Base-by-base conservation (phyloP, 768 basidiomycete species). In the Boletus subparvulus region DNA sequence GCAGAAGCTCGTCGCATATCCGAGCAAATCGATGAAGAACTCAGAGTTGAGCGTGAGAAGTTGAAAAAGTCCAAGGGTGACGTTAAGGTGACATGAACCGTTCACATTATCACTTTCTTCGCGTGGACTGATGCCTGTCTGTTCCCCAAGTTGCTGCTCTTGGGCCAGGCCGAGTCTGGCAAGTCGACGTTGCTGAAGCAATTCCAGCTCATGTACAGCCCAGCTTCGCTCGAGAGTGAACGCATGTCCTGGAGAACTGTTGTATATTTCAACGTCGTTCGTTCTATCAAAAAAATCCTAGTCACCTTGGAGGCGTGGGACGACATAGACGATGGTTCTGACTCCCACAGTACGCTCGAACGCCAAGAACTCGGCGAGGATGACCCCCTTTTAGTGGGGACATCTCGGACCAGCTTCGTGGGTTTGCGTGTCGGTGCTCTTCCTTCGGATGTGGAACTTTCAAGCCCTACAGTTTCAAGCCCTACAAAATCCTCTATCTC, bases 201-300 rank as follows among this genome's bases (percentile, higher is more conserved):
- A 65, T 89, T 87, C 62, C 88, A 90, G 69, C 81, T 91, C 62
- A 88, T 90, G 83, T 90, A 90, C 71, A 84, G 81, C 56, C 90
- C 87, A 10, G 80, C 78, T 58, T 83, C 85, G 41, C 74, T 89
- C 41, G 86, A 89, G 56, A 78, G 79, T 56, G 87, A 90, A 64
- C 84, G 87, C 19, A 71, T 79, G 48, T 87, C 86, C 45, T 90
- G 88, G 88, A 80, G 84, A 54, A 85, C 83, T 13, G 76, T 90
- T 62, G 82, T 90, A 49, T 90, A 86, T 68, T 87, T 88, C 74
- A 90, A 90, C 71, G 80, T 89, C 62, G 80, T 90, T 49, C 82
- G 80, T 65, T 85, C 87, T 37, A 74, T 90, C 65, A 83, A 86
- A 63, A 83, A 84, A 62, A 88, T 90, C 40, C 79, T 90, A 41